Percentiles rank a stretch among this genome's conserved stretches.
These are phyloP conservation scores for Barnettozyma pratensis DNA, from an alignment of 805 yeast species.

Conservation along the genomic window DNA sequence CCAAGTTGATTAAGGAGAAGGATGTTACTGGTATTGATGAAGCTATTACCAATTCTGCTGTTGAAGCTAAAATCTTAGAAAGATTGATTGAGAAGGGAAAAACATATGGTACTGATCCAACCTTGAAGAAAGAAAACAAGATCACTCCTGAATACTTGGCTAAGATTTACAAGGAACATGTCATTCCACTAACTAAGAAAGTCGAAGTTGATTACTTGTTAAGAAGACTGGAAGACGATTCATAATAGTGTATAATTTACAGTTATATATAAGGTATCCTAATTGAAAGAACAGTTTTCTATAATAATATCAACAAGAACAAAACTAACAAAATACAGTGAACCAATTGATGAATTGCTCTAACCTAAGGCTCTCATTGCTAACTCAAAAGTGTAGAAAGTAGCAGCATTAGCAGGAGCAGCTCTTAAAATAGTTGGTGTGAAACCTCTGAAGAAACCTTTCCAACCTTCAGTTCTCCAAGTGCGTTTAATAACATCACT, in stretches of 20 bases:
- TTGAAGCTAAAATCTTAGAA: conserved; percentile 77
- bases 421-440: conserved; percentile 91
- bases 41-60: conserved; percentile 82
- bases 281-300: neutral
- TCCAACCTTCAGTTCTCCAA: conserved; percentile 52
- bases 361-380: conserved; percentile 55
- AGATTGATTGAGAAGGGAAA: conserved; percentile 77
- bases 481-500: conserved; percentile 55
- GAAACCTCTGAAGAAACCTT: conserved; percentile 88
- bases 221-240: conserved; percentile 68
- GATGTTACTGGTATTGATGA: conserved; percentile 72
- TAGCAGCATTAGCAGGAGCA: conserved; percentile 97
- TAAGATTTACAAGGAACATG: conserved; percentile 75
- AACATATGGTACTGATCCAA: conserved; percentile 86
- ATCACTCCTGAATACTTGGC: conserved; percentile 82
- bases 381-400: conserved; percentile 88
- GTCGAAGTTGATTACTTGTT: conserved; percentile 91
- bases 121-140: conserved; percentile 60
- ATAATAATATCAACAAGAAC: neutral
- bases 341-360: neutral
- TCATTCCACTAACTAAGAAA: conserved; percentile 90
- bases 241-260: neutral
- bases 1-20: conserved; percentile 53
- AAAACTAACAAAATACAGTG: too few species aligned
- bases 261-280: neutral